Evolutionary conservation across 2,329 filamentous ascomycete species (phyloP), one percentile per base, ranked within the genome.

Genomic region (Paraphaeosphaeria minitans): DNA sequence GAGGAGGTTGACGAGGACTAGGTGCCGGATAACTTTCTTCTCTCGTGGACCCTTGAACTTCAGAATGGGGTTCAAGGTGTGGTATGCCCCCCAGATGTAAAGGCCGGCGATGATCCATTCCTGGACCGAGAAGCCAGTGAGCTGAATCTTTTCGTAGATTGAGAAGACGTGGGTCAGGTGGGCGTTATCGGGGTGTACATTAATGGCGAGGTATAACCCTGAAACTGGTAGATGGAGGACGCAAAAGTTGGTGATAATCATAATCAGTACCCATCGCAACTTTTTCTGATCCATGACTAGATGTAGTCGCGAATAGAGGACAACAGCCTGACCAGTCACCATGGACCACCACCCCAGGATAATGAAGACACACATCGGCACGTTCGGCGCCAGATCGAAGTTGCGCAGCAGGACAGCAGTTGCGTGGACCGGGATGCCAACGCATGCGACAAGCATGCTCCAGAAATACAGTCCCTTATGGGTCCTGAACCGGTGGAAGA

Each of bases 221-320:
- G 81, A 82, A 9, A 83, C 82, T 0, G 84, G 80, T 0, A 84
- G 73, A 62, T 87, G 83, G 42, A 85, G 73, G 33, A 85, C 63
- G 42, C 87, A 64, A 22, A 78, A 78, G 63, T 86, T 81, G 55
- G 77, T 64, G 31, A 86, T 77, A 58, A 89, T 87, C 81, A 88
- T 85, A 45, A 68, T 75, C 2, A 87, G 74, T 2, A 86, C 80
- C 3, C 78, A 72, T 5, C 76, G 78, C 1, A 87, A 8, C 29
- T 10, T 74, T 12, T 77, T 73, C 49, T 85, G 82, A 13, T 80
- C 79, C 27, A 86, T 72, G 9, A 89, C 79, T 1, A 89, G 77
- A 64, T 88, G 85, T 0, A 88, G 76, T 10, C 86, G 79, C 1
- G 85, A 87, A 73, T 85, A 88, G 0, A 88, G 75, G 2, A 88